Evolutionary conservation across 176 grass and related monocot species (phyloP), one percentile per base, ranked within the genome.

Genomic region (Secale cereale): DNA sequence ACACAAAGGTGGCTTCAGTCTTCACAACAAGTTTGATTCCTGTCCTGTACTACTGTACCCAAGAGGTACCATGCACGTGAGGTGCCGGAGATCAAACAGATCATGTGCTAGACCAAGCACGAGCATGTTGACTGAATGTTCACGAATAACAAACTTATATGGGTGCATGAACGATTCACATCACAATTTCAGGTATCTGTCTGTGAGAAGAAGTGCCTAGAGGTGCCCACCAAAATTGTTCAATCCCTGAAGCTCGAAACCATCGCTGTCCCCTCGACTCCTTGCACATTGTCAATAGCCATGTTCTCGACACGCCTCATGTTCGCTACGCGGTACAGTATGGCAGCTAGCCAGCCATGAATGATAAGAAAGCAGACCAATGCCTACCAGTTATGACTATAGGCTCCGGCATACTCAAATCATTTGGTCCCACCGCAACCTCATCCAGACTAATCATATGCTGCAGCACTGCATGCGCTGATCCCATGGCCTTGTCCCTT

Each of bases 361-460:
- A 41, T 64, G 59, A 45, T 65, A 7, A 29, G 36, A 31, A 77
- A 57, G 59, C 23, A 22, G 19, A 39, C 32, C 33, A 28, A 40
- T 36, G 2, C 10, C 25, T 14, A 8, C 26, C 13, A 1, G 26
- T 61, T 39, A 35, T 4, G 11, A 78, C 13, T 10, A 78, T 16
- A 26, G 13, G n/a, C 54, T 60, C 76, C 12, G 28, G 43, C 63
- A 67, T 15, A 13, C 23, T n/a, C 74, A 27, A 54, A 79, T 85
- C 69, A 86, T 37, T 76, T 86, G 59, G 61, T 28, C 65, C 84
- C 75, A 71, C 29, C 11, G 64, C 33, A 82, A 79, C 27, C 65
- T 31, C 15, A 79, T 88, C 63, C 41, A 20, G 68, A 79, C 26
- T 33, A 52, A 26, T 37, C 46, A 82, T 36, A 27, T 56, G 52